Conservation (phyloP, 2,329 filamentous ascomycete species). For the Harringtonia lauricola region DNA sequence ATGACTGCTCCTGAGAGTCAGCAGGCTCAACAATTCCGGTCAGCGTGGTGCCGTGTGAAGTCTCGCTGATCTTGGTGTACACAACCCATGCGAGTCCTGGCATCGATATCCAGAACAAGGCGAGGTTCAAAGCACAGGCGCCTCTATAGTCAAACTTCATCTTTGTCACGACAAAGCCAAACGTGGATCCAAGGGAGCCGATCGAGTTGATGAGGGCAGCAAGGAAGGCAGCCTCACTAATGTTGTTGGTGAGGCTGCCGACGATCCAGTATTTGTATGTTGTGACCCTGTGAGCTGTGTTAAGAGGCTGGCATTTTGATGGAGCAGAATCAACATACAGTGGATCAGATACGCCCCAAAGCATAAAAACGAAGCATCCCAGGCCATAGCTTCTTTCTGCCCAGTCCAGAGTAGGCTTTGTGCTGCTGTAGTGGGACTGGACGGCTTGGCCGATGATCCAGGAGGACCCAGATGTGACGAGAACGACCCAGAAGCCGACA, state of each 20-base stretch:
- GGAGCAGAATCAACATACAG: conserved; percentile 2
- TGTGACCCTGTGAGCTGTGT: neutral
- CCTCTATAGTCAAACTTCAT: neutral
- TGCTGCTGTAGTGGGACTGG: conserved; percentile 8
- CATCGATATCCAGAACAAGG: neutral
- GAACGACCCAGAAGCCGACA: conserved; percentile 8
- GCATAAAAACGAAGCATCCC: conserved; percentile 8
- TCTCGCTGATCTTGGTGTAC: neutral
- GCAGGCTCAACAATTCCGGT: too few relatives aligned
- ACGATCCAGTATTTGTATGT: neutral
- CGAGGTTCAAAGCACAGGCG: neutral
- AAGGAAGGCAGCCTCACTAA: neutral
- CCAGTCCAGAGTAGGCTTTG: conserved; percentile 9
- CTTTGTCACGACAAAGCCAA: neutral
- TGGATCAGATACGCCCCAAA: conserved; percentile 10
- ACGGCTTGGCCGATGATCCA: conserved; percentile 11
- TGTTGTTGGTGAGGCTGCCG: neutral
- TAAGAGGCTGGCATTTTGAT: too few relatives aligned
- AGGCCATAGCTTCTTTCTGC: conserved; percentile 4
- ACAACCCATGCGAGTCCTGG: neutral
- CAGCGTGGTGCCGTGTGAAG: neutral
- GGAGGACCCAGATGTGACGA: conserved; percentile 3
- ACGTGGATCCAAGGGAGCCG: neutral
- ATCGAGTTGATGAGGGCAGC: neutral
- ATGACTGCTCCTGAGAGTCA: too few relatives aligned